These are phyloP conservation scores for Xylaria hypoxylon DNA, from an alignment of 2,329 filamentous ascomycete species.

Conservation along the genomic window DNA sequence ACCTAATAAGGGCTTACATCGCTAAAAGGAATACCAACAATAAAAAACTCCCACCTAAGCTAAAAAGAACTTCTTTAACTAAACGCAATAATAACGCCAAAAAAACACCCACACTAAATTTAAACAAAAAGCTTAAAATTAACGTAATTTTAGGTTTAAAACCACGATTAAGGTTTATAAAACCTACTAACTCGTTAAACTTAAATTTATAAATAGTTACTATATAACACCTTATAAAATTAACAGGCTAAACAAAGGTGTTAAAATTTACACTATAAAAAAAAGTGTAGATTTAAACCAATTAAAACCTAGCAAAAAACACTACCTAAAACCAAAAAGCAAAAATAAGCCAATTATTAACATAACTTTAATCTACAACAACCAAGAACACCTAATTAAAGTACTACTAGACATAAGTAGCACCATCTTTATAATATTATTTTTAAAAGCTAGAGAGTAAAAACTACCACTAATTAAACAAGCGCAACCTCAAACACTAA, in stretches of 20 bases:
- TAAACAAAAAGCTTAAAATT: no score
- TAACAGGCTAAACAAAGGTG: not conserved
- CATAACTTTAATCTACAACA: not conserved
- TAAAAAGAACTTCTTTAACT: not conserved
- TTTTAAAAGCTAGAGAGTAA: slow-evolving; percentile 6
- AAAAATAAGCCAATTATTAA: not conserved
- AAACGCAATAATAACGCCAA: no score
- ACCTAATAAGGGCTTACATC: not conserved
- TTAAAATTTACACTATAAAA: not conserved
- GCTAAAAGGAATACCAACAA: not conserved
- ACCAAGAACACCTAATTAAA: slow-evolving; percentile 8
- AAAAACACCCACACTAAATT: no score
- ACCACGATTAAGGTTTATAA: no score
- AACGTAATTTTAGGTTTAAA: not conserved
- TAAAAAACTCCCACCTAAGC: not conserved
- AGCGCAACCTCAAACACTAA: not conserved
- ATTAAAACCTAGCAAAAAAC: not conserved
- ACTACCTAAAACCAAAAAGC: not conserved
- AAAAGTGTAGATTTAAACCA: not conserved
- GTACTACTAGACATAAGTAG: not conserved
- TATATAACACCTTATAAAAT: no score
- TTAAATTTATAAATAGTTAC: slow-evolving; percentile 13
- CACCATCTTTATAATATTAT: slow-evolving; percentile 9
- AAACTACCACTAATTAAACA: slow-evolving; percentile 3
- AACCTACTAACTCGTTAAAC: not conserved